Percentiles rank a stretch among this genome's conserved stretches.
These are phyloP conservation scores for Arachnomyces sp. DNA, from an alignment of 2,329 filamentous ascomycete genomes.

Conservation along the genomic window DNA sequence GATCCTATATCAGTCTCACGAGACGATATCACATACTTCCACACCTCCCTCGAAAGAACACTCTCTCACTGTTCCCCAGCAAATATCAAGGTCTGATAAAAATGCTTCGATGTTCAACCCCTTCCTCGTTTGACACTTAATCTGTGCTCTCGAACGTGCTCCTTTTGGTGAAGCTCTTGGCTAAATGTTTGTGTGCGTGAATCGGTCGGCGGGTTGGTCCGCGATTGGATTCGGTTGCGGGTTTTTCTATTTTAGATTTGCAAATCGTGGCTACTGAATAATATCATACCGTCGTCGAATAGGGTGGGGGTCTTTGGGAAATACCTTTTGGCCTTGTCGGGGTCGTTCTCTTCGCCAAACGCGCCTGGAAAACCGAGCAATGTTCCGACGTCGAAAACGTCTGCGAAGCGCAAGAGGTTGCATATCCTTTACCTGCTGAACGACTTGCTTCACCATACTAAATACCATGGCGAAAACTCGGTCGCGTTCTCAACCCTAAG, in stretches of 20 bases:
- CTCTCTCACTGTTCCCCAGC: constrained; percentile 63
- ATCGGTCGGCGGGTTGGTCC: background rate
- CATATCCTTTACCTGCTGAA: constrained; percentile 71
- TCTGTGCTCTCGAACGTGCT: background rate
- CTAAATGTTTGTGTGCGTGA: constrained; percentile 5
- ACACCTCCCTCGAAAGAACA: constrained; percentile 55
- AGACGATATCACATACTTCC: constrained; percentile 61
- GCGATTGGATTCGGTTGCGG: constrained; percentile 13
- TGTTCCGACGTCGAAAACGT: constrained; percentile 33
- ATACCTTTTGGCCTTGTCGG: constrained; percentile 63
- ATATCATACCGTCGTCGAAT: constrained; percentile 59
- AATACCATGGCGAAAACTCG: constrained; percentile 39
- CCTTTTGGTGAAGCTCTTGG: constrained; percentile 12
- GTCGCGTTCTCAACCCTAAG: constrained; percentile 44
- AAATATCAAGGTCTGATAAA: constrained; percentile 84
- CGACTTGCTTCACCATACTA: constrained; percentile 66
- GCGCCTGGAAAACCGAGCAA: constrained; percentile 12
- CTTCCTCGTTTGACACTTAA: constrained; percentile 5
- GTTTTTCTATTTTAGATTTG: constrained; percentile 60
- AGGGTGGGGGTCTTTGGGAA: constrained; percentile 63
- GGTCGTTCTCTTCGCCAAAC: constrained; percentile 39
- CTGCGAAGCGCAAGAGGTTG: constrained; percentile 59
- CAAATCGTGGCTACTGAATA: constrained; percentile 73
- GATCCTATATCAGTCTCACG: constrained; percentile 63
- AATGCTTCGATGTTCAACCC: constrained; percentile 18